Conservation (phyloP, 441 rosid genomes). For the Aquilaria agallochum region DNA sequence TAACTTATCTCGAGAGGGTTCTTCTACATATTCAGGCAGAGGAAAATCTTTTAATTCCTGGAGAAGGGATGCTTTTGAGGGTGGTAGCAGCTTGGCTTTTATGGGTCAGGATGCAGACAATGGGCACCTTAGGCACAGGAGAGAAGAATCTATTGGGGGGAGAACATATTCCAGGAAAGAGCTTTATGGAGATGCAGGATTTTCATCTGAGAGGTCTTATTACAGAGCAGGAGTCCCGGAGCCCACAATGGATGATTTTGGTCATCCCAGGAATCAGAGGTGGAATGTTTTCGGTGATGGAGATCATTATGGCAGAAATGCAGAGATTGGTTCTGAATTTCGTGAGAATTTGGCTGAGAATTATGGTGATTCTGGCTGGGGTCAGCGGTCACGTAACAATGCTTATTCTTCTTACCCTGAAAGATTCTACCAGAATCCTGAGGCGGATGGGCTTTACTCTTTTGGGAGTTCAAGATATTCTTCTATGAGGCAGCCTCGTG, state of each 20-base stretch:
- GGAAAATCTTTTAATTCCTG: conserved; percentile 55
- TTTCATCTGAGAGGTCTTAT: conserved; percentile 37
- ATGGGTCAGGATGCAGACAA: conserved; percentile 45
- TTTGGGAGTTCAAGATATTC: conserved; percentile 79
- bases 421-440: conserved; percentile 53
- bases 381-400: conserved; percentile 46
- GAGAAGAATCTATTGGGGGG: conserved; percentile 43
- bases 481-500: conserved; percentile 90
- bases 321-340: conserved; percentile 64
- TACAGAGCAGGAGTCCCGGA: conserved; percentile 57
- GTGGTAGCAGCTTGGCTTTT: conserved; percentile 49
- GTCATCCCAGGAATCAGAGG: conserved; percentile 48
- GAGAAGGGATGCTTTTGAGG: conserved; percentile 74
- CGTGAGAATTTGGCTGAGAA: conserved; percentile 62
- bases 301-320: conserved; percentile 52
- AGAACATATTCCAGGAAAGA: conserved; percentile 59
- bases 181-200: conserved; percentile 54
- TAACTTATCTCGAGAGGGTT: conserved; percentile 54
- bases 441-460: conserved; percentile 63
- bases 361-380: conserved; percentile 76
- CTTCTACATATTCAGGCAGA: conserved; percentile 49
- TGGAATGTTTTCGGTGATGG: conserved; percentile 76
- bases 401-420: conserved; percentile 56
- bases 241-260: conserved; percentile 42
- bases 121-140: conserved; percentile 49